Conservation (phyloP, 352 stramenopile species). For the Pythium myriotylum region DNA sequence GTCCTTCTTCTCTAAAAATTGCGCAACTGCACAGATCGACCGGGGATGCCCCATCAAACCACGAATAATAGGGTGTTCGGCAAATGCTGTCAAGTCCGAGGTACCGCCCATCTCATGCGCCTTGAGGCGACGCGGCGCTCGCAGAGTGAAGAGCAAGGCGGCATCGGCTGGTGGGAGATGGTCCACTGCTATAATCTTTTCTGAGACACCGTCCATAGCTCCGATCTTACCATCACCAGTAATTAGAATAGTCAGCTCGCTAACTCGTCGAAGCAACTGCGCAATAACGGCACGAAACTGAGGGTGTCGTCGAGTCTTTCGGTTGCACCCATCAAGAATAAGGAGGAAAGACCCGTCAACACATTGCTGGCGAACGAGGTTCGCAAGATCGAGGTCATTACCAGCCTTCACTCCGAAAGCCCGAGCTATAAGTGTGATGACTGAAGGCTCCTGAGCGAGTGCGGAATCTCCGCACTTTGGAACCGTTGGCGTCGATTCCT, state of each 20-base stretch:
- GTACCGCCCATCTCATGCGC: constrained; percentile 80
- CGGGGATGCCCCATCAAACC: constrained; percentile 61
- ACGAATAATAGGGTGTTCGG: constrained; percentile 67
- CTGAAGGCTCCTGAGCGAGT: neutral
- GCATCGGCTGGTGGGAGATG: constrained; percentile 65
- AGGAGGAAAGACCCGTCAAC: constrained; percentile 59
- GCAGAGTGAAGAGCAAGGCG: constrained; percentile 74
- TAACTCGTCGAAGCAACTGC: constrained; percentile 67
- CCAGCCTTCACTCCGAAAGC: constrained; percentile 14
- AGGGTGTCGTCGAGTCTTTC: constrained; percentile 41
- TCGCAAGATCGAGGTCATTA: constrained; percentile 45
- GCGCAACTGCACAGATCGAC: constrained; percentile 77
- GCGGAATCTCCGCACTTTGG: neutral
- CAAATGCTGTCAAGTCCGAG: constrained; percentile 58
- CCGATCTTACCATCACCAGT: constrained; percentile 77
- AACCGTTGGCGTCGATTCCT: constrained; percentile 17
- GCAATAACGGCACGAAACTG: constrained; percentile 50
- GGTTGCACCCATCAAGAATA: constrained; percentile 80
- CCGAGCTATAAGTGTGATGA: constrained; percentile 20
- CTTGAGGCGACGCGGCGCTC: constrained; percentile 72
- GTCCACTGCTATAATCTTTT: constrained; percentile 77
- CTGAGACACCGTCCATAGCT: constrained; percentile 74
- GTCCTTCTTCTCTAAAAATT: constrained; percentile 83
- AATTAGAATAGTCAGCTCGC: constrained; percentile 58
- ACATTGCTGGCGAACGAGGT: constrained; percentile 53